These are phyloP conservation scores for Tilletia horrida DNA, from an alignment of 1,284 basidiomycete species.

Conservation along the genomic window DNA sequence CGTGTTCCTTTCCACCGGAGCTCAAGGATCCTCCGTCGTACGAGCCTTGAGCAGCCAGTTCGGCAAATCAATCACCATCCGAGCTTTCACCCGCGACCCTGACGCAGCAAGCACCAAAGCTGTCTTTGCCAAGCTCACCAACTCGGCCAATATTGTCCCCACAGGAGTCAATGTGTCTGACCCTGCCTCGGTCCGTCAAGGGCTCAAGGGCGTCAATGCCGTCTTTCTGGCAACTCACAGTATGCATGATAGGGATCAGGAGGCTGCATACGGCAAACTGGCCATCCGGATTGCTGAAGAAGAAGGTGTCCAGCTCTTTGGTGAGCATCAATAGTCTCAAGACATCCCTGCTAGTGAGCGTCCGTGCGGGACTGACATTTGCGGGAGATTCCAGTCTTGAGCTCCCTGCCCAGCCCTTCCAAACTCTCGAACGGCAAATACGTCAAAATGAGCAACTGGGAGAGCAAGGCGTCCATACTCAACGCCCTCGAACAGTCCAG, in stretches of 20 bases:
- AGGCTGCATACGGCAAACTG: neutral
- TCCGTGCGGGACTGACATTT: neutral
- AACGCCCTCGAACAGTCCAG: neutral
- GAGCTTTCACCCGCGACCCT: neutral
- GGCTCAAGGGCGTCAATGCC: neutral
- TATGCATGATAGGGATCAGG: neutral
- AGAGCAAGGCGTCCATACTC: neutral
- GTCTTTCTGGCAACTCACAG: neutral
- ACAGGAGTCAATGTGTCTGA: neutral
- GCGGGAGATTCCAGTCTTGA: neutral
- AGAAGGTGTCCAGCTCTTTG: neutral
- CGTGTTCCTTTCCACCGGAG: neutral
- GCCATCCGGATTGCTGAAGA: neutral
- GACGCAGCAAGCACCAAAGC: neutral
- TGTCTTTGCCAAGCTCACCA: neutral
- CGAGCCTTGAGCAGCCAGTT: neutral
- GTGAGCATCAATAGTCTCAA: too few species aligned
- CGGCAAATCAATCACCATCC: neutral
- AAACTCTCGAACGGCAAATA: too few species aligned
- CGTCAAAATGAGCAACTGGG: neutral
- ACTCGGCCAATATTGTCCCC: neutral
- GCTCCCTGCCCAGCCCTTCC: neutral
- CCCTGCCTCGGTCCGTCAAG: neutral
- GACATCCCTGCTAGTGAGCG: too few species aligned
- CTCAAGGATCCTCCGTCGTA: neutral